Evolutionary conservation across 441 rosid species (phyloP).

Genomic region (Populus hybrid): DNA sequence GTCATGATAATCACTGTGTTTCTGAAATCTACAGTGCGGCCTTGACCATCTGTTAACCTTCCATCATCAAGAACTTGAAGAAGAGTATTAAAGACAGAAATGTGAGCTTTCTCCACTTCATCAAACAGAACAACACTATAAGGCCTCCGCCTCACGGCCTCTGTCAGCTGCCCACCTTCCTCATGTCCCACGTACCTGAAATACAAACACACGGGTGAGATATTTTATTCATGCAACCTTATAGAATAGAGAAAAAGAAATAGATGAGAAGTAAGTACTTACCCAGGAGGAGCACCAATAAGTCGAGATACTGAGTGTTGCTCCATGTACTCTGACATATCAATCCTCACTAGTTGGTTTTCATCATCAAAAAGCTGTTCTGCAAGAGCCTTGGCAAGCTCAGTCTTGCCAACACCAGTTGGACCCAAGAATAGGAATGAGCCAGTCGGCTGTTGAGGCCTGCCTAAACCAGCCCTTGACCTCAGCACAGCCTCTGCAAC

Average conservation of each 20-base stretch:
- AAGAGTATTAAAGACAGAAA: conserved; percentile 70
- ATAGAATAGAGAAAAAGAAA: background rate
- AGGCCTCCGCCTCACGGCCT: conserved; percentile 84
- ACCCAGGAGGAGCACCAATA: conserved; percentile 98
- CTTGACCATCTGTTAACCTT: conserved; percentile 80
- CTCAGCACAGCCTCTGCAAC: conserved; percentile 90
- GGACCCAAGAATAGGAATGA: conserved; percentile 92
- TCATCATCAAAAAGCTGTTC: conserved; percentile 93
- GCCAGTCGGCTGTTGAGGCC: conserved; percentile 97
- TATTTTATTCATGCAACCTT: background rate
- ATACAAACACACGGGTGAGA: conserved; percentile 1
- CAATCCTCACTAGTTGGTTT: conserved; percentile 72
- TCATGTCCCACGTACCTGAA: conserved; percentile 87
- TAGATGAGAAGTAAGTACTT: conserved; percentile 4
- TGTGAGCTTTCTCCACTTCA: conserved; percentile 92
- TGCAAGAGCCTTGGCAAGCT: conserved; percentile 92
- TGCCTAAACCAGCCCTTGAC: conserved; percentile 89
- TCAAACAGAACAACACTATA: conserved; percentile 80
- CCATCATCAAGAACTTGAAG: conserved; percentile 92
- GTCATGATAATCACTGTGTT: conserved; percentile 81
- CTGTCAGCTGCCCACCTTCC: conserved; percentile 91
- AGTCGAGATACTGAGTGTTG: conserved; percentile 86
- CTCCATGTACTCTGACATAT: conserved; percentile 97
- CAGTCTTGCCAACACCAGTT: conserved; percentile 96
- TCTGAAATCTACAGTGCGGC: conserved; percentile 78